Evolutionary conservation across 176 grass and related monocot species (phyloP).

Genomic region (Cenchrus fungigraminus): DNA sequence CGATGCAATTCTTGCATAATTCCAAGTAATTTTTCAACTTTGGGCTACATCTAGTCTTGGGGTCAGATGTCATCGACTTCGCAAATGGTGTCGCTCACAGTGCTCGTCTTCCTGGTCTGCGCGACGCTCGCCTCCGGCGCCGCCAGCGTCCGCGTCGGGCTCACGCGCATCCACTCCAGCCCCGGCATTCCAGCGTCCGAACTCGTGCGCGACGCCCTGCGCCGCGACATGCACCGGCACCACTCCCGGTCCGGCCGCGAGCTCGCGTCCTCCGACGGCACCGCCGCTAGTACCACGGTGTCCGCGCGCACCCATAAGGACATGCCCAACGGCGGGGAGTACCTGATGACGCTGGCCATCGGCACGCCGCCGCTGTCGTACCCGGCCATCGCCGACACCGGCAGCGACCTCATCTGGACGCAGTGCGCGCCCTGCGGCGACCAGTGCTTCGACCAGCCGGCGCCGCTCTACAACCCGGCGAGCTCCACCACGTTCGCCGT

Average conservation of each 20-base stretch:
- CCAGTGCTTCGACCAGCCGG: conserved; percentile 57
- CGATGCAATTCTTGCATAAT: background rate
- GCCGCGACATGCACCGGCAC: conserved; percentile 51
- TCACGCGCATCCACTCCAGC: conserved; percentile 60
- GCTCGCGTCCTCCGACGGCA: conserved; percentile 31
- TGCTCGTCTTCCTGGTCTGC: background rate
- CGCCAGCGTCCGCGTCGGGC: conserved; percentile 52
- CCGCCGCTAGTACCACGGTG: background rate
- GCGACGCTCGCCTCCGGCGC: conserved; percentile 17
- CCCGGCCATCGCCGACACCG: conserved; percentile 64
- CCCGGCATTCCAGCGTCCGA: conserved; percentile 42
- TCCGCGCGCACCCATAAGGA: conserved; percentile 41
- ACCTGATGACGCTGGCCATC: conserved; percentile 68
- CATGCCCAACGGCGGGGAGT: conserved; percentile 53
- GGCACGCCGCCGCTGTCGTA: conserved; percentile 61
- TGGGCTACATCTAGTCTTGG: background rate
- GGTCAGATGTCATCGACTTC: background rate
- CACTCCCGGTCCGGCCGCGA: conserved; percentile 21
- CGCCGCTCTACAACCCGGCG: conserved; percentile 54
- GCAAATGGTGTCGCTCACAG: conserved; percentile 12
- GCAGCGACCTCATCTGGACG: conserved; percentile 81
- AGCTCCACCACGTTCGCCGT: conserved; percentile 59
- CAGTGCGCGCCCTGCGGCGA: conserved; percentile 55
- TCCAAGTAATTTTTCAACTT: no score
- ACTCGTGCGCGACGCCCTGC: conserved; percentile 54